phyloP scores from a whole-genome alignment of 306 rosid genomes.

The Rosa lucieae region DNA sequence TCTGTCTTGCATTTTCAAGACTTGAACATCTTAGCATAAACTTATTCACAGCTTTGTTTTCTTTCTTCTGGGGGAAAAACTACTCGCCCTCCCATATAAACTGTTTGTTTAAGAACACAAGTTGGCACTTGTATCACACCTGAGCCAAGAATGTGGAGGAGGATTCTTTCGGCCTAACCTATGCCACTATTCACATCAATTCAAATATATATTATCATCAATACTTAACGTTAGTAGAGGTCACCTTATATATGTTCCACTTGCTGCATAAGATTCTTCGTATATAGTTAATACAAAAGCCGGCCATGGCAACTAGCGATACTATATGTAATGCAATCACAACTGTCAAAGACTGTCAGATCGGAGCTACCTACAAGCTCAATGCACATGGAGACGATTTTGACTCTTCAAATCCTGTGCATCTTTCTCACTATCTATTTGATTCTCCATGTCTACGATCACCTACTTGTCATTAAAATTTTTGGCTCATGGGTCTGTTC shows the following conservation, averaged over 20 bases:
- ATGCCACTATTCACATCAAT: conserved; percentile 5
- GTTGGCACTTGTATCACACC: conserved; percentile 11
- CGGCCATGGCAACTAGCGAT: neutral
- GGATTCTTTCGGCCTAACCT: conserved; percentile 17
- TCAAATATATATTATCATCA: neutral
- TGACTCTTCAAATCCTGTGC: neutral
- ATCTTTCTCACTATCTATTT: neutral
- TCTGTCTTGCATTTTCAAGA: neutral
- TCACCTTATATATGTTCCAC: conserved; percentile 16
- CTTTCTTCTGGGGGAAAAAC: neutral
- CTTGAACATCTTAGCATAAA: neutral
- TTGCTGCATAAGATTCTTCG: conserved; percentile 13
- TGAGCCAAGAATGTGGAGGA: conserved; percentile 12
- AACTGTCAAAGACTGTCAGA: conserved; percentile 18
- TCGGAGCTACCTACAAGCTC: neutral
- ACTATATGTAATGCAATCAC: conserved; percentile 18
- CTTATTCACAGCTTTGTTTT: neutral
- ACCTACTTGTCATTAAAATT: neutral
- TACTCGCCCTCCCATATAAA: neutral
- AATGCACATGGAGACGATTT: conserved; percentile 16
- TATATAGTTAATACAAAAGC: neutral
- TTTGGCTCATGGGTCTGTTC: neutral
- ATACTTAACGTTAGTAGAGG: neutral
- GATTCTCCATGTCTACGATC: conserved; percentile 12
- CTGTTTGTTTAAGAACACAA: conserved; percentile 11